These are phyloP conservation scores for Candida caryicola DNA, from an alignment of 805 yeast species.

Conservation along the genomic window DNA sequence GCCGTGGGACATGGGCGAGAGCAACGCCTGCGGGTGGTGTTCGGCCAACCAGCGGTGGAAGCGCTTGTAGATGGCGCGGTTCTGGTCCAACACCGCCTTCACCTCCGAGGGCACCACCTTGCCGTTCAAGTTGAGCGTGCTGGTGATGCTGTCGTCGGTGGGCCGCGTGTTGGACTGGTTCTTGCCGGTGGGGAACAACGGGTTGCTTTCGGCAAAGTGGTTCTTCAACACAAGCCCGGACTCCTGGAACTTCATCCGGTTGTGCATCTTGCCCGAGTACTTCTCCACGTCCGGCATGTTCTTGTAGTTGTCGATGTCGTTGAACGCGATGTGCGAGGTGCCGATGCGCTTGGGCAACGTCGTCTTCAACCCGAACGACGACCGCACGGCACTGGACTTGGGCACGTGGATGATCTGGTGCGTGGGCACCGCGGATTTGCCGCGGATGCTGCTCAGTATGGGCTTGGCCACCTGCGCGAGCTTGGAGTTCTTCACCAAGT, in stretches of 20 bases:
- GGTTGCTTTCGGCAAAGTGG: constrained; percentile 31
- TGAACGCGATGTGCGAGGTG: constrained; percentile 56
- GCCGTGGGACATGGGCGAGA: constrained; percentile 19
- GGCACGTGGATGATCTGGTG: constrained; percentile 74
- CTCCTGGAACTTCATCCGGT: constrained; percentile 66
- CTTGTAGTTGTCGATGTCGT: constrained; percentile 64
- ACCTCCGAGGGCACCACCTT: constrained; percentile 28
- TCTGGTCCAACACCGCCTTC: constrained; percentile 33
- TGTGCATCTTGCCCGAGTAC: constrained; percentile 56
- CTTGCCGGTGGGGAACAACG: constrained; percentile 38
- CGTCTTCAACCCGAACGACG: constrained; percentile 75
- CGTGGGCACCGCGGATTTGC: constrained; percentile 47
- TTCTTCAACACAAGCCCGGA: constrained; percentile 50
- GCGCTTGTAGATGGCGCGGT: constrained; percentile 48
- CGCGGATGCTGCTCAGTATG: constrained; percentile 30
- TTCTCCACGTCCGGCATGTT: constrained; percentile 72
- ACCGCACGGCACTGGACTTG: constrained; percentile 57
- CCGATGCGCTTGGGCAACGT: constrained; percentile 63
- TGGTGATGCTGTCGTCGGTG: constrained; percentile 26
- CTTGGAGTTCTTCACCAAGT: constrained; percentile 39
- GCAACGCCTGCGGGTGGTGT: constrained; percentile 42
- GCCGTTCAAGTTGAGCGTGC: constrained; percentile 30
- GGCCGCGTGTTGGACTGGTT: constrained; percentile 18
- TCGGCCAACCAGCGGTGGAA: constrained; percentile 55
- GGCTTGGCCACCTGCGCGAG: constrained; percentile 47